phyloP scores from a whole-genome alignment of 2,329 filamentous ascomycete genomes.

The Hymenoscyphus scutula region DNA sequence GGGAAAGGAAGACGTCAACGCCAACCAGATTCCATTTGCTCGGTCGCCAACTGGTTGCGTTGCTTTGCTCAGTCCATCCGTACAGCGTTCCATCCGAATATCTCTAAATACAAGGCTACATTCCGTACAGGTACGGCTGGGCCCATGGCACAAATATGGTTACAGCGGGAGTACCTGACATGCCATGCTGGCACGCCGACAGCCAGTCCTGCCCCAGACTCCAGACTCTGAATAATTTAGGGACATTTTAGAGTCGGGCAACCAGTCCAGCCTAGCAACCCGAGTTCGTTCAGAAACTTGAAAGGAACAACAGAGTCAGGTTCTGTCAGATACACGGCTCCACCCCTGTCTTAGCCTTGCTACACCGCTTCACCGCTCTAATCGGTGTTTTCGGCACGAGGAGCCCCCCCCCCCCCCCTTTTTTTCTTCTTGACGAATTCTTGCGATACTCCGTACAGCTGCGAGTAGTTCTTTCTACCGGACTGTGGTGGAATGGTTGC shows the following conservation, averaged over 20 bases:
- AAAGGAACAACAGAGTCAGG: neutral
- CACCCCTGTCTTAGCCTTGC: neutral
- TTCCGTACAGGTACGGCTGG: neutral
- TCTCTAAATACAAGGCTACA: neutral
- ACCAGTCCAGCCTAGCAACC: neutral
- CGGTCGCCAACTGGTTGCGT: neutral
- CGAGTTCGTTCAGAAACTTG: neutral
- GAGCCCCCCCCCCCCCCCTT: no score
- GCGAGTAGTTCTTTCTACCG: no score
- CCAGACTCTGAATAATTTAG: neutral
- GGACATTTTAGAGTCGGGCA: neutral
- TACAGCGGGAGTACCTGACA: conserved; percentile 11
- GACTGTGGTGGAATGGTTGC: neutral
- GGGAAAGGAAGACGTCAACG: no score
- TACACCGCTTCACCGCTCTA: neutral
- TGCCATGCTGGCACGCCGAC: neutral
- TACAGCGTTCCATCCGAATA: neutral
- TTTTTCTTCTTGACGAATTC: neutral
- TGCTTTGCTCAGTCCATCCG: neutral
- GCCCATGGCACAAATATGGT: neutral
- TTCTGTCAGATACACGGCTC: neutral
- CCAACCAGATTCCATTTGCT: no score
- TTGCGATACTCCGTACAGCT: no score
- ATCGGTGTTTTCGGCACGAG: no score
- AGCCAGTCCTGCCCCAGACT: neutral